Base-by-base conservation (phyloP, 2,329 filamentous ascomycete species). In the Neoascochyta sp. region DNA sequence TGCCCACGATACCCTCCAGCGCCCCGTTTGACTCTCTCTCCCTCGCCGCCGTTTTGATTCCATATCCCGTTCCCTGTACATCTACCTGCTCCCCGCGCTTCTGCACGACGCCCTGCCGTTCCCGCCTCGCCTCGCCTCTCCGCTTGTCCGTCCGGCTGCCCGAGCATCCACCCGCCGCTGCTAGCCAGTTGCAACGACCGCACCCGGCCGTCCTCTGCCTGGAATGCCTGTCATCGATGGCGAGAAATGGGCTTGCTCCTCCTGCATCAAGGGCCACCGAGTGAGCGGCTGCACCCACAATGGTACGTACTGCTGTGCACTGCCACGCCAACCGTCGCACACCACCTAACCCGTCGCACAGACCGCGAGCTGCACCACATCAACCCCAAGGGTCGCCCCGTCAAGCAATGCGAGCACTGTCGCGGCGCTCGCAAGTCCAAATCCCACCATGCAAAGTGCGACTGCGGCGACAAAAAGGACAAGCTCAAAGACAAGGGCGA, bases 281-380 rank as follows among this genome's bases (percentile, higher is more conserved):
- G 92, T 98, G 63, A 96, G 89, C 82, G 95, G 92, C 64, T 98
- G 92, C 74, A 87, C 90, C 66, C 92, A 98, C 68, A 78, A 80
- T 65, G 88, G 89, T 95, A 79, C 73, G 48, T 41, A n/a, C 35
- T 28, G 36, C 26, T 28, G 28, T 26, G 22, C 41, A 24, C 21
- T 21, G 20, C 21, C 13, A 8, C 23, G n/a, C 19, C 11, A 43
- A 52, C 56, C 35, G 52, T 53, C 53, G 46, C 26, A 17, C 36
- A 28, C 29, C 13, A n/a, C n/a, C n/a, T n/a, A n/a, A n/a, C n/a
- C n/a, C 24, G 27, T 22, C 33, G 25, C 39, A 32, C 57, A 95
- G 92, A 95, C 66, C 86, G 90, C 50, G 86, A 86, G 47, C 77
- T 96, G 47, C 83, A 86, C 59, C 87, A 94, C 64, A 94, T 95